These are phyloP conservation scores for Venturia nashicola DNA, from an alignment of 2,329 filamentous ascomycete species.

Conservation along the genomic window DNA sequence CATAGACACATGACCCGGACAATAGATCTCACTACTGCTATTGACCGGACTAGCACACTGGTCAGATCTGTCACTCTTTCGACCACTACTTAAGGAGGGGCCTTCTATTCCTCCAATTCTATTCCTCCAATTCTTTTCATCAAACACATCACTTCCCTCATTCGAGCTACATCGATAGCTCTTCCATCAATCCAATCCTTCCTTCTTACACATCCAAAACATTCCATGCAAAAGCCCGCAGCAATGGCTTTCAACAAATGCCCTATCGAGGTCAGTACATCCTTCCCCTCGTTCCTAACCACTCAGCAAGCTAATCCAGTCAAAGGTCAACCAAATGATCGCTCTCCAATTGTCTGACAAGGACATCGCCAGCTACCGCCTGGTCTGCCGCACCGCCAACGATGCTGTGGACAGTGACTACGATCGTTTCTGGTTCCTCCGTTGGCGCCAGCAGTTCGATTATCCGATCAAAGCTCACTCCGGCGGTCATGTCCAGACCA, in stretches of 20 bases:
- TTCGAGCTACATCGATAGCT: neutral
- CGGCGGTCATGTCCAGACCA: constrained; percentile 15
- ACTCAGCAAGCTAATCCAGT: neutral
- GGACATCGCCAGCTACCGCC: constrained; percentile 30
- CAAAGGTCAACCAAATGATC: constrained; percentile 29
- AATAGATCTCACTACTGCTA: neutral
- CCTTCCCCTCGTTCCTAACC: neutral
- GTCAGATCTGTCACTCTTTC: neutral
- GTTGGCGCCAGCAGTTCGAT: constrained; percentile 32
- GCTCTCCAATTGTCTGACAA: constrained; percentile 27
- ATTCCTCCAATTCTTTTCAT: neutral
- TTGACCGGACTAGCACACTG: neutral
- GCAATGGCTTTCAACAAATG: constrained; percentile 19
- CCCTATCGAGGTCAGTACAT: constrained; percentile 20
- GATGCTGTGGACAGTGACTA: constrained; percentile 27
- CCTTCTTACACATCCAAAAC: neutral
- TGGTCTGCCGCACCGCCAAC: constrained; percentile 26
- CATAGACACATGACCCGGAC: neutral
- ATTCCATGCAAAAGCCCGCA: neutral
- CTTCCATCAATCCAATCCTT: neutral
- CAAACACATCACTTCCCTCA: neutral
- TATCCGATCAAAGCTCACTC: constrained; percentile 12
- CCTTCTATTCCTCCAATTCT: neutral
- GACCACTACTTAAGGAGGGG: neutral
- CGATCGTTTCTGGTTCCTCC: constrained; percentile 34